Percentiles rank a stretch among this genome's conserved stretches.
Conservation (phyloP, 208 protist species). For the Leishmania aethiopica region DNA sequence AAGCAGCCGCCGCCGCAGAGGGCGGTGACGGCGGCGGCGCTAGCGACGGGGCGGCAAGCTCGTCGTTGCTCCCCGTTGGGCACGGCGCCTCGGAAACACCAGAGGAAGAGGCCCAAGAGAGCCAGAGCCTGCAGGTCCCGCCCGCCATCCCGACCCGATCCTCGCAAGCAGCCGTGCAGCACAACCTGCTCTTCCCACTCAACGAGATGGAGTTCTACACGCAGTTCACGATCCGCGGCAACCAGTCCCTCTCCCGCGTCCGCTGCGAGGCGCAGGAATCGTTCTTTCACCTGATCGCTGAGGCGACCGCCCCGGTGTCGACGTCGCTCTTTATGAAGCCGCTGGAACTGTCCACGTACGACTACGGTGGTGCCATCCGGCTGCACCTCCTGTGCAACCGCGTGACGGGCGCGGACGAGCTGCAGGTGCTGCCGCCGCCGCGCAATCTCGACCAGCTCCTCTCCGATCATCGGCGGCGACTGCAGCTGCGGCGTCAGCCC, state of each 20-base stretch:
- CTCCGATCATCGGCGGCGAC: slow-evolving; percentile 29
- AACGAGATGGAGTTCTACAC: slow-evolving; percentile 34
- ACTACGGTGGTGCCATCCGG: slow-evolving; percentile 50
- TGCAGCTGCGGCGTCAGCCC: slow-evolving; percentile 14
- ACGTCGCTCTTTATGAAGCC: slow-evolving; percentile 52
- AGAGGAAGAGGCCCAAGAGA: neutral
- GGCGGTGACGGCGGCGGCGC: neutral
- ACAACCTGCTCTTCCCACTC: slow-evolving; percentile 23
- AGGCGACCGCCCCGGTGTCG: slow-evolving; percentile 42
- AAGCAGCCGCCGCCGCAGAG: slow-evolving; percentile 8
- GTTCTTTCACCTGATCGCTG: slow-evolving; percentile 40
- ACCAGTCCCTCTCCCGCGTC: slow-evolving; percentile 30
- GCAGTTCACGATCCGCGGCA: slow-evolving; percentile 39
- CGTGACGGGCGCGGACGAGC: slow-evolving; percentile 24
- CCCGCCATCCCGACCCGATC: slow-evolving; percentile 23
- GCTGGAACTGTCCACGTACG: slow-evolving; percentile 38
- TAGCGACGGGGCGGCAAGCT: neutral
- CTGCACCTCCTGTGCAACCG: slow-evolving; percentile 35
- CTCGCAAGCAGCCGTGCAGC: slow-evolving; percentile 19
- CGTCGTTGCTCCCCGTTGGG: neutral
- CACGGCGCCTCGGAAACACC: neutral
- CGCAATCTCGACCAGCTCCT: slow-evolving; percentile 32
- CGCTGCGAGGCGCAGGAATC: slow-evolving; percentile 30
- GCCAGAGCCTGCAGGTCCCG: neutral
- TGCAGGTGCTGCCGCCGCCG: slow-evolving; percentile 44